Conservation (phyloP, 306 rosid species). For the Malus sieversii region DNA sequence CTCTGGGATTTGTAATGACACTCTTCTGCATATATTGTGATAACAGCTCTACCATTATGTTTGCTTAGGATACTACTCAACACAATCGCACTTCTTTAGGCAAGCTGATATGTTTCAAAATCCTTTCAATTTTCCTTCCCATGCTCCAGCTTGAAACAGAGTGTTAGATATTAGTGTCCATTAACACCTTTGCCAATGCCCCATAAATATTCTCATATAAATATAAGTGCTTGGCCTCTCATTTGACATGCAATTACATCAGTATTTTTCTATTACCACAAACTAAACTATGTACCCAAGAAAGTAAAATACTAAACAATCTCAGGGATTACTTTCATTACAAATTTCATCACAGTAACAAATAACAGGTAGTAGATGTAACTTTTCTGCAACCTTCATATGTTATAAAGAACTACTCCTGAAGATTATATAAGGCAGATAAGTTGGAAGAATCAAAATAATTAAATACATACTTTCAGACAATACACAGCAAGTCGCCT, state of each 20-base stretch:
- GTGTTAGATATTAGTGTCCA: not conserved
- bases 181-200: not conserved
- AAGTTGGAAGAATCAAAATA: constrained; percentile 20
- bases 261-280: not conserved
- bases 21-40: not conserved
- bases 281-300: not conserved
- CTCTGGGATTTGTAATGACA: not conserved
- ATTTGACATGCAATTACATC: not conserved
- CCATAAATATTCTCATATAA: not conserved
- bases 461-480: constrained; percentile 58
- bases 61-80: not conserved
- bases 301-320: not conserved
- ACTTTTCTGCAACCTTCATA: not conserved
- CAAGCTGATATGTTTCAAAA: not conserved
- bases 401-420: not conserved
- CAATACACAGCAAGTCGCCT: constrained; percentile 98
- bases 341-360: not conserved
- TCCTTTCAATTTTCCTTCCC: not conserved
- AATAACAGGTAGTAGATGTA: not conserved
- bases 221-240: not conserved
- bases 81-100: not conserved
- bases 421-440: not conserved
- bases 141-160: not conserved
- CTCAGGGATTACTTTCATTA: not conserved
- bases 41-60: not conserved